phyloP scores from a whole-genome alignment of 163 green algal species.

The Prototheca stagnorum region DNA sequence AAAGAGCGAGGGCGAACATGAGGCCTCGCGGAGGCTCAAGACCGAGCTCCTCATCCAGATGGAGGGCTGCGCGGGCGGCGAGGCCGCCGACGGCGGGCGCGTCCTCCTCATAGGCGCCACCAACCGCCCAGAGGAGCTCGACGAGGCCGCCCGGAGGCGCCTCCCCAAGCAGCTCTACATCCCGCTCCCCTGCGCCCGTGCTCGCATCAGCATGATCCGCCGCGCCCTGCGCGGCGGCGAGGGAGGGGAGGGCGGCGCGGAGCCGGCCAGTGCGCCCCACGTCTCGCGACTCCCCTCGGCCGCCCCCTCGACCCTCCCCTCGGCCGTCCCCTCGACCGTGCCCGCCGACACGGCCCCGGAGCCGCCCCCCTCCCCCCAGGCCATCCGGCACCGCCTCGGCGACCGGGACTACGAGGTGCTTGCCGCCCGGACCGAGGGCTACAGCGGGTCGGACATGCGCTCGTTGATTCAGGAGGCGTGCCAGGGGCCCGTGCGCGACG shows the following conservation, averaged over 20 bases:
- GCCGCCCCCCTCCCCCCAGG: no score
- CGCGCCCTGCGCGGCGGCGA: slow-evolving; percentile 14
- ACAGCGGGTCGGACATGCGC: slow-evolving; percentile 66
- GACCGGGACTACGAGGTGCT: slow-evolving; percentile 42
- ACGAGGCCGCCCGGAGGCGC: slow-evolving; percentile 66
- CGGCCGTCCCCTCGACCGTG: no score
- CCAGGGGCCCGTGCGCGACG: slow-evolving; percentile 91
- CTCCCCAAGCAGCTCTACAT: slow-evolving; percentile 81
- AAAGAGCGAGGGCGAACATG: slow-evolving; percentile 80
- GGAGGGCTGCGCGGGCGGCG: slow-evolving; percentile 25
- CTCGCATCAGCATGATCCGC: slow-evolving; percentile 88
- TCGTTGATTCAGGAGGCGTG: slow-evolving; percentile 92
- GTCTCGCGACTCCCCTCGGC: no score
- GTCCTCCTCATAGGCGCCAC: slow-evolving; percentile 89
- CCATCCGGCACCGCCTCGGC: slow-evolving; percentile 84
- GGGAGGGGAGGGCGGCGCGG: slow-evolving; percentile 21
- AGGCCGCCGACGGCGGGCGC: slow-evolving; percentile 15
- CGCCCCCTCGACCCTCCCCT: no score
- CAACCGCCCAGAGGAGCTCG: slow-evolving; percentile 90
- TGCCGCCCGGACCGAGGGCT: slow-evolving; percentile 45
- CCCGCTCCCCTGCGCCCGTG: slow-evolving; percentile 68
- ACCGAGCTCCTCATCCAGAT: slow-evolving; percentile 92
- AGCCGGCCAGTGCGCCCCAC: slow-evolving; percentile 58
- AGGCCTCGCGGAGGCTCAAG: slow-evolving; percentile 82
- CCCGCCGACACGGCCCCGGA: no score